Evolutionary conservation across 352 stramenopile genomes (phyloP).

Genomic region (Achlya hypogyna): DNA sequence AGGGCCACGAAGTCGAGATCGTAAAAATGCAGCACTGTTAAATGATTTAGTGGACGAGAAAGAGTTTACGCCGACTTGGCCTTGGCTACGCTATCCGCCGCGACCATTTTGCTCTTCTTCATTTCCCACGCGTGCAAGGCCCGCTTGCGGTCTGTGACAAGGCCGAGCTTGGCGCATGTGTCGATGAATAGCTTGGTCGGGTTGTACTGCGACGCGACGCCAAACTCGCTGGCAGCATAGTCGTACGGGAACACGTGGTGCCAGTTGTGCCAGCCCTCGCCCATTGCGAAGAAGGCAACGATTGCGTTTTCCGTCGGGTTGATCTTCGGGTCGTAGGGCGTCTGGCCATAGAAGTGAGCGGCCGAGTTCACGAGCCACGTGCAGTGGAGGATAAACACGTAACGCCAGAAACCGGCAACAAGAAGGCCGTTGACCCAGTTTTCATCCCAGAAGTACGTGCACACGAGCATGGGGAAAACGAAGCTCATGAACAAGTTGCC

Average conservation of each 20-base stretch:
- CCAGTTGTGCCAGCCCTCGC: slow-evolving; percentile 99
- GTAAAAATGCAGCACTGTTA: too few relatives aligned
- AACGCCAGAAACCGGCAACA: slow-evolving; percentile 90
- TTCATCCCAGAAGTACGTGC: slow-evolving; percentile 82
- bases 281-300: slow-evolving; percentile 91
- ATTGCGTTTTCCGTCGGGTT: slow-evolving; percentile 96
- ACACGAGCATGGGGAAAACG: slow-evolving; percentile 88
- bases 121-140: slow-evolving; percentile 91
- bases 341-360: slow-evolving; percentile 96
- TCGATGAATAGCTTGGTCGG: slow-evolving; percentile 98
- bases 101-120: slow-evolving; percentile 44
- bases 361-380: slow-evolving; percentile 98
- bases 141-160: slow-evolving; percentile 93
- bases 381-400: slow-evolving; percentile 91
- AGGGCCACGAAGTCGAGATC: too few relatives aligned
- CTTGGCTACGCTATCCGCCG: neutral
- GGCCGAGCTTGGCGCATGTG: slow-evolving; percentile 77
- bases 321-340: slow-evolving; percentile 92
- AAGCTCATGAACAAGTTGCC: slow-evolving; percentile 98
- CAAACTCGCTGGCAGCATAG: slow-evolving; percentile 97
- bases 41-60: too few relatives aligned
- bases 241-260: slow-evolving; percentile 99
- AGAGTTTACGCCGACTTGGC: slow-evolving; percentile 20
- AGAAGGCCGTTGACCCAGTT: slow-evolving; percentile 95
- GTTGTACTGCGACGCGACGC: slow-evolving; percentile 94